Conservation (phyloP, 1,284 basidiomycete genomes). For the Gymnopus androsaceus region DNA sequence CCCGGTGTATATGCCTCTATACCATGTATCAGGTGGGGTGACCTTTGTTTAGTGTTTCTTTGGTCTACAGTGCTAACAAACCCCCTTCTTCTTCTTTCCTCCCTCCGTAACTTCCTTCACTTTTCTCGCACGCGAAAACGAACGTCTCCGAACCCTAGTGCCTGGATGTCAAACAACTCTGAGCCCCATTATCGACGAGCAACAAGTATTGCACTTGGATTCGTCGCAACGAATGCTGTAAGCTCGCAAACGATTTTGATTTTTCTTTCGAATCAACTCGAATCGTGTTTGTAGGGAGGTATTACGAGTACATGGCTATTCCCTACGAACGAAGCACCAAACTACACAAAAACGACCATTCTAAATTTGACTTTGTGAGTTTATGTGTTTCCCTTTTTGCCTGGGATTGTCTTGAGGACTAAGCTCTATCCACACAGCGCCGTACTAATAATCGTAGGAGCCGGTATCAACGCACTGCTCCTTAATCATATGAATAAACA, state of each 20-base stretch:
- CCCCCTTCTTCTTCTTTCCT: too few species aligned
- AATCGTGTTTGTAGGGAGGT: slow-evolving; percentile 31
- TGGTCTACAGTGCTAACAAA: too few species aligned
- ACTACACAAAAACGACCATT: slow-evolving; percentile 37
- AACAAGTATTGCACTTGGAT: slow-evolving; percentile 43
- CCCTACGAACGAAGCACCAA: slow-evolving; percentile 38
- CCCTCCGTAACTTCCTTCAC: too few species aligned
- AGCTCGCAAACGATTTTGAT: background rate
- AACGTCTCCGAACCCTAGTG: too few species aligned
- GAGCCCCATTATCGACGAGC: slow-evolving; percentile 43
- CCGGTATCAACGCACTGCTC: slow-evolving; percentile 29
- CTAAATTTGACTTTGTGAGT: slow-evolving; percentile 38
- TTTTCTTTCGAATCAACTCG: background rate
- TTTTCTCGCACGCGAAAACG: too few species aligned
- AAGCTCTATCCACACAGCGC: slow-evolving; percentile 22
- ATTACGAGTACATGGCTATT: slow-evolving; percentile 42
- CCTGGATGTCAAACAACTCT: slow-evolving; percentile 49
- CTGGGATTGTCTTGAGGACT: background rate
- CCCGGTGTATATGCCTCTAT: slow-evolving; percentile 33
- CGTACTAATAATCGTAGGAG: slow-evolving; percentile 28
- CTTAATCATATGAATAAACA: slow-evolving; percentile 32
- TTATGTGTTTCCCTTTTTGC: background rate
- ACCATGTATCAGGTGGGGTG: slow-evolving; percentile 22
- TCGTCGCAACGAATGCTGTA: slow-evolving; percentile 29
- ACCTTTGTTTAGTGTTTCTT: too few species aligned